phyloP scores from a whole-genome alignment of 495 filamentous ascomycete species.

The Xylaria curta region DNA sequence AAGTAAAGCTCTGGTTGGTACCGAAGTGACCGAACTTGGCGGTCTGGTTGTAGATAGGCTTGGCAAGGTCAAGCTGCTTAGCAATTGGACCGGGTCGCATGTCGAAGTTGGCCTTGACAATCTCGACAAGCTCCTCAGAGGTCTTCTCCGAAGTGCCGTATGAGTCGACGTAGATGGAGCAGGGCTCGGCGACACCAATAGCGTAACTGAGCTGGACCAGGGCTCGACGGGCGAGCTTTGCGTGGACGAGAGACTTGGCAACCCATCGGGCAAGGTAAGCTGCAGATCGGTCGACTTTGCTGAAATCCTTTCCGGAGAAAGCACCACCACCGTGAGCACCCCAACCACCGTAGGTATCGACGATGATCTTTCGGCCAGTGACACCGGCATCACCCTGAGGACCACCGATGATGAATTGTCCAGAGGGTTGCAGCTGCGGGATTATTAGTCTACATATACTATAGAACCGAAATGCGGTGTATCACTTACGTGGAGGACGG shows the following conservation, averaged over 20 bases:
- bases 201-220: conserved; percentile 98
- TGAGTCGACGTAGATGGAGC: conserved; percentile 85
- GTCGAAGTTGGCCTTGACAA: conserved; percentile 96
- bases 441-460: conserved; percentile 18
- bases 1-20: conserved; percentile 95
- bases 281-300: conserved; percentile 98
- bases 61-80: conserved; percentile 91
- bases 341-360: conserved; percentile 99
- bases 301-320: conserved; percentile 99
- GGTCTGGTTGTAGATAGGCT: conserved; percentile 97
- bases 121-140: conserved; percentile 84
- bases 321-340: conserved; percentile 99
- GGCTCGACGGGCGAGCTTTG: conserved; percentile 86
- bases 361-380: conserved; percentile 99
- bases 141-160: conserved; percentile 80
- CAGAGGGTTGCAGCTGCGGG: conserved; percentile 90
- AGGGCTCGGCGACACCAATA: conserved; percentile 97
- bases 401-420: conserved; percentile 98
- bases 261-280: conserved; percentile 98
- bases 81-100: conserved; percentile 97
- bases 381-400: conserved; percentile 99
- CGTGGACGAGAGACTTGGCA: conserved; percentile 93
- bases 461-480: not conserved
- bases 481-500: conserved; percentile 83
- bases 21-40: conserved; percentile 99